phyloP scores from a whole-genome alignment of 257 asterid species.

The Solanum medicagineum region DNA sequence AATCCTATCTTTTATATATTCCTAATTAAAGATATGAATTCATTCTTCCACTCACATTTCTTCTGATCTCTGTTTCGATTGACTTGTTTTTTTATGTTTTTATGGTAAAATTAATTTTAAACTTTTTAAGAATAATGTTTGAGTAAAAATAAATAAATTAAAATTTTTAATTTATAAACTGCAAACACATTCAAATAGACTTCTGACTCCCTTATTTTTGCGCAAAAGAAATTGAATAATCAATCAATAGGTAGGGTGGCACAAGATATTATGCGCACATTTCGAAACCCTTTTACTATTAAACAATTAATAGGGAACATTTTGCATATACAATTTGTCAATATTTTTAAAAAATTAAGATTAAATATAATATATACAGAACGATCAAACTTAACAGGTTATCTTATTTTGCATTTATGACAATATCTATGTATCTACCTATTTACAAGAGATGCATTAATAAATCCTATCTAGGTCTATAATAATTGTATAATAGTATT shows the following conservation, averaged over 20 bases:
- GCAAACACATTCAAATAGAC: too few species aligned
- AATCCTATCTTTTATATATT: neutral
- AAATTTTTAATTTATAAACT: too few species aligned
- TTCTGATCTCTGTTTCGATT: too few species aligned
- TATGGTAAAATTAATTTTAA: too few species aligned
- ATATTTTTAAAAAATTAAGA: too few species aligned
- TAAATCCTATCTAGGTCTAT: neutral
- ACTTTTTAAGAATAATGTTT: too few species aligned
- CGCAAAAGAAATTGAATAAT: neutral
- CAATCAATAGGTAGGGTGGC: neutral
- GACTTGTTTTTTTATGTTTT: too few species aligned
- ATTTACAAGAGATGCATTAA: neutral
- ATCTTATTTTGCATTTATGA: neutral
- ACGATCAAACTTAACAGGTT: neutral
- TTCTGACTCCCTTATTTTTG: neutral
- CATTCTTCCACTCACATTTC: neutral
- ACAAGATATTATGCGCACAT: neutral
- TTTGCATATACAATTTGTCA: neutral
- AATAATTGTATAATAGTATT: neutral
- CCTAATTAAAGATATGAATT: neutral
- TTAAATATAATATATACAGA: too few species aligned
- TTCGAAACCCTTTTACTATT: neutral
- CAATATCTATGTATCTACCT: neutral
- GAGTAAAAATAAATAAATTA: too few species aligned
- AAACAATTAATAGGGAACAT: neutral